phyloP scores from a whole-genome alignment of 1,284 basidiomycete species.

The Malassezia vespertilionis region DNA sequence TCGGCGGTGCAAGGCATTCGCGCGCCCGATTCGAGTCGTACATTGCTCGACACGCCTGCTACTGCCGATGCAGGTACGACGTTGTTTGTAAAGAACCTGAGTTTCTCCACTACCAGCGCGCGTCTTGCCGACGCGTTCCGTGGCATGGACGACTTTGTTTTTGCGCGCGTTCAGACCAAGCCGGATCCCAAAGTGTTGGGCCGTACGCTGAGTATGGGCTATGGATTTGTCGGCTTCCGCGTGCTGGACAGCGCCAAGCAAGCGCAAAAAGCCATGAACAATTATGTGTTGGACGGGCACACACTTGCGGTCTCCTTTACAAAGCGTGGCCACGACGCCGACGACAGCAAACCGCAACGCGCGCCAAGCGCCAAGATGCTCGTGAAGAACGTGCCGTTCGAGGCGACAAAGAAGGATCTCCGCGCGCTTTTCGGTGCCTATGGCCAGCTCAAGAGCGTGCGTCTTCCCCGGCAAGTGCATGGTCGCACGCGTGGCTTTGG shows the following conservation, averaged over 20 bases:
- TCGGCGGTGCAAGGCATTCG: slow-evolving; percentile 11
- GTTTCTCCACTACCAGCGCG: slow-evolving; percentile 74
- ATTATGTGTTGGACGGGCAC: slow-evolving; percentile 77
- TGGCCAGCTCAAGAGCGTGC: slow-evolving; percentile 58
- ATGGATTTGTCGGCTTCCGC: slow-evolving; percentile 88
- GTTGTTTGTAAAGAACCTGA: slow-evolving; percentile 86
- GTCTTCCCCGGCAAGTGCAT: slow-evolving; percentile 62
- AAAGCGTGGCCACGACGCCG: slow-evolving; percentile 64
- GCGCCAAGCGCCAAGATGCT: slow-evolving; percentile 54
- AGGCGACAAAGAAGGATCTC: slow-evolving; percentile 84
- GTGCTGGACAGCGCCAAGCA: slow-evolving; percentile 62
- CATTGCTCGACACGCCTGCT: slow-evolving; percentile 24
- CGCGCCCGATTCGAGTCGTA: slow-evolving; percentile 23
- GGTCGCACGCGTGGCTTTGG: slow-evolving; percentile 66
- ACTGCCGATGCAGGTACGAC: slow-evolving; percentile 58
- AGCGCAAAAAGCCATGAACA: slow-evolving; percentile 69
- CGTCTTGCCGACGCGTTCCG: slow-evolving; percentile 62
- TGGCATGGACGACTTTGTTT: slow-evolving; percentile 69
- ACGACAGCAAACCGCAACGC: slow-evolving; percentile 41
- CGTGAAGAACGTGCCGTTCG: slow-evolving; percentile 95
- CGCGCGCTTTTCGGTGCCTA: slow-evolving; percentile 65
- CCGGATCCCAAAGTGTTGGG: slow-evolving; percentile 55
- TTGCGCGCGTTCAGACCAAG: slow-evolving; percentile 83
- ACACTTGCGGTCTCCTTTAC: slow-evolving; percentile 74
- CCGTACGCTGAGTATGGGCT: slow-evolving; percentile 70